A percentile compares a stretch with the other conserved stretches of the same genome.
These are phyloP conservation scores for Erythrophleum fordii DNA, from an alignment of 306 rosid genomes.

Conservation along the genomic window DNA sequence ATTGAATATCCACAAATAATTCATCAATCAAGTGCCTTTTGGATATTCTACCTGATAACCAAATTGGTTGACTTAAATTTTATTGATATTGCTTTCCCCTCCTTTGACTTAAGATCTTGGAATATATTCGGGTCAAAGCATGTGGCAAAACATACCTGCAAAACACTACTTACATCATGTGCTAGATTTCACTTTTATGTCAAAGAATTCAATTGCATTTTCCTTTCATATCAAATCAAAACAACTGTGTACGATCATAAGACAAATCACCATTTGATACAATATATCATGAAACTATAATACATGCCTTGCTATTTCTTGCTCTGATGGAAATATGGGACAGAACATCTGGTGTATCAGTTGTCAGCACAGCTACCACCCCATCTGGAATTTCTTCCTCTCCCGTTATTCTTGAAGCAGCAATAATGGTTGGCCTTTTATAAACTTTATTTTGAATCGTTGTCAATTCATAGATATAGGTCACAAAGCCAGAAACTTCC, in stretches of 20 bases:
- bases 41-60: conserved; percentile 39
- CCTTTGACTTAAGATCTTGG: conserved; percentile 40
- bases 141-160: conserved; percentile 54
- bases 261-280: not conserved
- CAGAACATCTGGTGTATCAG: conserved; percentile 46
- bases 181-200: not conserved
- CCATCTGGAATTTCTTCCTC: conserved; percentile 51
- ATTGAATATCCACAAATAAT: not conserved
- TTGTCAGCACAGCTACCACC: conserved; percentile 47
- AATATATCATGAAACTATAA: not conserved
- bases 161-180: not conserved
- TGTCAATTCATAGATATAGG: conserved; percentile 34
- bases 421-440: conserved; percentile 36
- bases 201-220: not conserved
- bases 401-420: conserved; percentile 41
- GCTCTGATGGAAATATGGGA: conserved; percentile 52
- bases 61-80: conserved; percentile 32
- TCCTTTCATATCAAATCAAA: not conserved
- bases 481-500: conserved; percentile 44
- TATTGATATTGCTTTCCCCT: conserved; percentile 46
- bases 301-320: conserved; percentile 44
- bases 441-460: conserved; percentile 37
- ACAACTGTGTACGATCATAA: not conserved
- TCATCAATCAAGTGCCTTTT: not conserved
- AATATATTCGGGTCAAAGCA: conserved; percentile 44